Percentiles rank a stretch among this genome's conserved stretches.
Evolutionary conservation across 768 basidiomycete genomes (phyloP).

Genomic region (Psilocybe azurescens): DNA sequence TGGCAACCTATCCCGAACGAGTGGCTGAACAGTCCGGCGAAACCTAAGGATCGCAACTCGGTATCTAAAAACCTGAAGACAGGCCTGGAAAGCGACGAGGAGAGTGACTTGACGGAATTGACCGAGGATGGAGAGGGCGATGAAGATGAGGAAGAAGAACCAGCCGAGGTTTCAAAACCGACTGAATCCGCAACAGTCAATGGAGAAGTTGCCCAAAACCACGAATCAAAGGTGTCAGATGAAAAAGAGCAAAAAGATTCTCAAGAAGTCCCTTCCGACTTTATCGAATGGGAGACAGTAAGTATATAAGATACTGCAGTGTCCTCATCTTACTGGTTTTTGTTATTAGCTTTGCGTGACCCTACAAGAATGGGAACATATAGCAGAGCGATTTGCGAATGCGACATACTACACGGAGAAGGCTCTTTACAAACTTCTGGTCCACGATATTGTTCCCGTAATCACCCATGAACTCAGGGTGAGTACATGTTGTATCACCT

Average conservation of each 20-base stretch:
- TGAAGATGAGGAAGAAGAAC: slow-evolving; percentile 42
- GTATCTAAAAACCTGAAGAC: slow-evolving; percentile 34
- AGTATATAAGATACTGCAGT: slow-evolving; percentile 28
- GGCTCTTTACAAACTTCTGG: slow-evolving; percentile 71
- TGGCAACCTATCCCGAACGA: slow-evolving; percentile 86
- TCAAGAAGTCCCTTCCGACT: slow-evolving; percentile 49
- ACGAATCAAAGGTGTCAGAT: slow-evolving; percentile 11
- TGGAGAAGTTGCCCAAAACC: background rate
- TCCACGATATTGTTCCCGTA: slow-evolving; percentile 70
- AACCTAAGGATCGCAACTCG: slow-evolving; percentile 23
- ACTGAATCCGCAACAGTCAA: background rate
- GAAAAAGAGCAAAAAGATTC: slow-evolving; percentile 17
- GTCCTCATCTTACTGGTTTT: background rate
- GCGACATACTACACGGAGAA: slow-evolving; percentile 84
- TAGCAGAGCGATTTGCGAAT: slow-evolving; percentile 75
- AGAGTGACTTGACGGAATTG: slow-evolving; percentile 79
- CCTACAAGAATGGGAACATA: slow-evolving; percentile 83
- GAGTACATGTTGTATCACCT: slow-evolving; percentile 22
- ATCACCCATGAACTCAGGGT: slow-evolving; percentile 74
- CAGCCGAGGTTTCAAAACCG: background rate
- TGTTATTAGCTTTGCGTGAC: slow-evolving; percentile 70
- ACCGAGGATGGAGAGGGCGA: slow-evolving; percentile 48
- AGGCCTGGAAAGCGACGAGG: slow-evolving; percentile 66
- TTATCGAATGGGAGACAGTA: slow-evolving; percentile 94
- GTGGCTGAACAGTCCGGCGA: slow-evolving; percentile 53